Conservation (phyloP, 2,329 filamentous ascomycete genomes). For the Hymenoscyphus repandus region DNA sequence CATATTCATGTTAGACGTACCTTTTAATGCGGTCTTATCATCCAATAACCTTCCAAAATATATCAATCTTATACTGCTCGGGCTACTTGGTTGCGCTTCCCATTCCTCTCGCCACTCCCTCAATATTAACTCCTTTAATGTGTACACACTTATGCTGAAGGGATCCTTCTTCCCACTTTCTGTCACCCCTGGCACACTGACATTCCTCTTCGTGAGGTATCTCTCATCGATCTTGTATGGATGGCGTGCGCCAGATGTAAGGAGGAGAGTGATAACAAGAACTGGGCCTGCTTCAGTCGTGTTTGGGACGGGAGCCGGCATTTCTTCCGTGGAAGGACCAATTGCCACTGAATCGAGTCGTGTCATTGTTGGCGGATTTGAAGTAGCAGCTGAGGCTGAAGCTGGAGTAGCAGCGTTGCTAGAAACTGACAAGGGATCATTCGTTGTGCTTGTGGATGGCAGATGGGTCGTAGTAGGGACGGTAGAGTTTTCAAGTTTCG, state of each 20-base stretch:
- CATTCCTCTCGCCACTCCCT: constrained; percentile 90
- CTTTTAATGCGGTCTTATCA: constrained; percentile 78
- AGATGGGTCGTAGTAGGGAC: background rate
- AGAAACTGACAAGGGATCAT: constrained; percentile 8
- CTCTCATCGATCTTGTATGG: constrained; percentile 86
- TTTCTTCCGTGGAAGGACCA: constrained; percentile 18
- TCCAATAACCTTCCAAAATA: constrained; percentile 87
- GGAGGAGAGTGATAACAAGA: constrained; percentile 74
- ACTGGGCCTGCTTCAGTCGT: constrained; percentile 35
- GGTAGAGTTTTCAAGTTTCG: constrained; percentile 3
- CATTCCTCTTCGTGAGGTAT: constrained; percentile 76
- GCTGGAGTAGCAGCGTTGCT: constrained; percentile 6
- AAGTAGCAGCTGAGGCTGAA: constrained; percentile 4
- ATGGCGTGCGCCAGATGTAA: constrained; percentile 77
- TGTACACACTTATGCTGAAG: constrained; percentile 88
- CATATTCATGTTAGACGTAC: constrained; percentile 44
- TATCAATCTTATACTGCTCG: constrained; percentile 85
- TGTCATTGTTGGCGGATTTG: constrained; percentile 13
- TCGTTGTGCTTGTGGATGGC: constrained; percentile 1
- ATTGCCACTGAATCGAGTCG: constrained; percentile 23
- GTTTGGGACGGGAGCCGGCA: constrained; percentile 10
- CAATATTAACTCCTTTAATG: constrained; percentile 88
- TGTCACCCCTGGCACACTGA: constrained; percentile 64
- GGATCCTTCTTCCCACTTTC: constrained; percentile 63
- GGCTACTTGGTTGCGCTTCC: constrained; percentile 80